Evolutionary conservation across 495 filamentous ascomycete genomes (phyloP).

Genomic region (Podospora fimiseda): DNA sequence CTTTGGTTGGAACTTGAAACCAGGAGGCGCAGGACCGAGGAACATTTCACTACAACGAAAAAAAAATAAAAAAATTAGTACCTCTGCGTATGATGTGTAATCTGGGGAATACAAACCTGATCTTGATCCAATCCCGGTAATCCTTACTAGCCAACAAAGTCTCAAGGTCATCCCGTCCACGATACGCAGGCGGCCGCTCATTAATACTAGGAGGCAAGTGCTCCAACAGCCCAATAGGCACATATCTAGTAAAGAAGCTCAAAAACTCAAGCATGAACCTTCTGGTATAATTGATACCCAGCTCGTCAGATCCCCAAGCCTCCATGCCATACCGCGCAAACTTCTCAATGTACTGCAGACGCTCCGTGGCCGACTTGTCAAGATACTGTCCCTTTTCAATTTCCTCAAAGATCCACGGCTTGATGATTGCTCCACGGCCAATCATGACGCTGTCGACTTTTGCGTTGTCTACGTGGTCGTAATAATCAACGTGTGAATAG

Average conservation of each 20-base stretch:
- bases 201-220: slow-evolving; percentile 78
- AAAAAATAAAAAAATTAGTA: too few relatives aligned
- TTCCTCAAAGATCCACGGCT: slow-evolving; percentile 97
- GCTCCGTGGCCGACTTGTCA: slow-evolving; percentile 86
- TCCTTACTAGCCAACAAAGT: slow-evolving; percentile 80
- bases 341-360: slow-evolving; percentile 75
- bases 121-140: slow-evolving; percentile 97
- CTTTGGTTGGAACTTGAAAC: slow-evolving; percentile 96
- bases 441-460: slow-evolving; percentile 87
- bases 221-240: slow-evolving; percentile 84
- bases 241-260: slow-evolving; percentile 84
- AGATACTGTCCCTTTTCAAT: slow-evolving; percentile 87
- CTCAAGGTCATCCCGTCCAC: slow-evolving; percentile 83
- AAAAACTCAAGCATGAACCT: slow-evolving; percentile 92
- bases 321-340: slow-evolving; percentile 87
- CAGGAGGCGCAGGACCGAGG: slow-evolving; percentile 78
- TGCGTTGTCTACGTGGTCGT: slow-evolving; percentile 65
- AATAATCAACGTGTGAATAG: slow-evolving; percentile 87
- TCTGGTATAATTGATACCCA: slow-evolving; percentile 80
- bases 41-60: slow-evolving; percentile 95
- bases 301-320: slow-evolving; percentile 90
- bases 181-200: slow-evolving; percentile 77
- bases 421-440: slow-evolving; percentile 83
- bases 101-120: slow-evolving; percentile 62
- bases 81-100: too few relatives aligned